Percentiles rank a stretch among this genome's conserved stretches.
Evolutionary conservation across 140 eudicot genomes (phyloP).

Genomic region (Anethum foeniculum): DNA sequence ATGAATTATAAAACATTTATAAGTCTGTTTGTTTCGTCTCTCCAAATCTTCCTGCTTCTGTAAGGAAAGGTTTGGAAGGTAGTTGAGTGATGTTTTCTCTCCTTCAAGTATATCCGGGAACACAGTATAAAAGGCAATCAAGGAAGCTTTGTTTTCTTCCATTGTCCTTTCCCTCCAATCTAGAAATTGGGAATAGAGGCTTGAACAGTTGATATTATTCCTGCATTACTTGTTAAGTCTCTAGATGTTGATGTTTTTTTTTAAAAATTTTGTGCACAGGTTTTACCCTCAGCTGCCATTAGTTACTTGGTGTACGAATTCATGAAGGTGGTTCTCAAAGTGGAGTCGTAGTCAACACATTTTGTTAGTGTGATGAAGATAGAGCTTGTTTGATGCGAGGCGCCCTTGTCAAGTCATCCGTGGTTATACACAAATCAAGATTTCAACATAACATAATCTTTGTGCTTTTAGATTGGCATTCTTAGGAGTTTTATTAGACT

Average conservation of each 20-base stretch:
- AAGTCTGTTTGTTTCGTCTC: not conserved
- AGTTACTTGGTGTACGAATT: conserved; percentile 91
- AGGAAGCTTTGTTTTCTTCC: not conserved
- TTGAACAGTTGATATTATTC: not conserved
- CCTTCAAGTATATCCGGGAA: not conserved
- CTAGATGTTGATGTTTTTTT: not conserved
- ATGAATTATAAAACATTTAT: not conserved
- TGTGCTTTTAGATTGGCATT: not conserved
- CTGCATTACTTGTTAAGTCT: not conserved
- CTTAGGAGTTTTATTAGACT: not conserved
- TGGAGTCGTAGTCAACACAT: conserved; percentile 29
- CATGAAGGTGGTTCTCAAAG: conserved; percentile 92
- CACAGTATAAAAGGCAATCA: not conserved
- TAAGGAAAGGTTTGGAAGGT: not conserved
- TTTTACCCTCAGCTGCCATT: conserved; percentile 92
- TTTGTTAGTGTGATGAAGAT: not conserved
- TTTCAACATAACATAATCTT: not conserved
- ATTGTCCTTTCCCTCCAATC: not conserved
- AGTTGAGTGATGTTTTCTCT: not conserved
- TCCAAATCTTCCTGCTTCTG: not conserved
- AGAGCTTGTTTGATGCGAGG: not conserved
- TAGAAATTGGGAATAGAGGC: not conserved
- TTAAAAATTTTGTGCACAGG: conserved; percentile 30
- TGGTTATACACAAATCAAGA: not conserved
- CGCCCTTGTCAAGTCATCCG: not conserved